Evolutionary conservation across 257 asterid genomes (phyloP).

Genomic region (Nicotiana obtusifolia): DNA sequence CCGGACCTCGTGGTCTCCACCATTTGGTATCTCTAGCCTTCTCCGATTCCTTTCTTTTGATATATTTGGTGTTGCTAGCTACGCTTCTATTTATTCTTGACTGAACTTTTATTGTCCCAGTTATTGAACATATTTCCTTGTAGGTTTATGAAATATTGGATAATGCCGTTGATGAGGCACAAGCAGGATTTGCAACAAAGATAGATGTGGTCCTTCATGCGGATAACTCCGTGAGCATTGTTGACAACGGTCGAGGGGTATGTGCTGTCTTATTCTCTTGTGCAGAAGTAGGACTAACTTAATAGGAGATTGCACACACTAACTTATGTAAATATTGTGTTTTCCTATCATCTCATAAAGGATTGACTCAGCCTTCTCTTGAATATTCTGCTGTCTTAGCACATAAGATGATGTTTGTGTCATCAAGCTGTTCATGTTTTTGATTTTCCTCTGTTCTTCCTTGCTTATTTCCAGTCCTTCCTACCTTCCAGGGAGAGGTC

Average conservation of each 20-base stretch:
- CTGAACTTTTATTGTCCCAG: background rate
- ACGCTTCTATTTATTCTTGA: slow-evolving; percentile 9
- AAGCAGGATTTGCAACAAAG: slow-evolving; percentile 89
- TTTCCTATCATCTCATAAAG: background rate
- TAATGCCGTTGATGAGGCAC: slow-evolving; percentile 96
- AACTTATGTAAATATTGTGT: background rate
- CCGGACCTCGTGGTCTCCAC: slow-evolving; percentile 90
- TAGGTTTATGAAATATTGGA: slow-evolving; percentile 95
- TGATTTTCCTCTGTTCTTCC: background rate
- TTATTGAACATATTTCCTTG: slow-evolving; percentile 5
- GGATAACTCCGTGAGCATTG: slow-evolving; percentile 83
- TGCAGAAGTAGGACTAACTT: background rate
- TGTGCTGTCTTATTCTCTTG: slow-evolving; percentile 23
- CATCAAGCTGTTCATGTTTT: background rate
- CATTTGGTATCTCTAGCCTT: slow-evolving; percentile 59
- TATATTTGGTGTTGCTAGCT: slow-evolving; percentile 8
- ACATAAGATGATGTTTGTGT: background rate
- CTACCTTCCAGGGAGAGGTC: background rate
- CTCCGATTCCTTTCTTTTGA: background rate
- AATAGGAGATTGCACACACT: background rate
- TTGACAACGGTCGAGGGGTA: slow-evolving; percentile 99
- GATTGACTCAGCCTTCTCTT: slow-evolving; percentile 1
- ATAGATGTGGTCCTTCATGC: slow-evolving; percentile 66
- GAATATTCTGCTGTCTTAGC: background rate
- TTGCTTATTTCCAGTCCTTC: background rate